Percentiles rank a stretch among this genome's conserved stretches.
Conservation (phyloP, 1,284 basidiomycete genomes). For the Erythrobasidium hasegawianum region DNA sequence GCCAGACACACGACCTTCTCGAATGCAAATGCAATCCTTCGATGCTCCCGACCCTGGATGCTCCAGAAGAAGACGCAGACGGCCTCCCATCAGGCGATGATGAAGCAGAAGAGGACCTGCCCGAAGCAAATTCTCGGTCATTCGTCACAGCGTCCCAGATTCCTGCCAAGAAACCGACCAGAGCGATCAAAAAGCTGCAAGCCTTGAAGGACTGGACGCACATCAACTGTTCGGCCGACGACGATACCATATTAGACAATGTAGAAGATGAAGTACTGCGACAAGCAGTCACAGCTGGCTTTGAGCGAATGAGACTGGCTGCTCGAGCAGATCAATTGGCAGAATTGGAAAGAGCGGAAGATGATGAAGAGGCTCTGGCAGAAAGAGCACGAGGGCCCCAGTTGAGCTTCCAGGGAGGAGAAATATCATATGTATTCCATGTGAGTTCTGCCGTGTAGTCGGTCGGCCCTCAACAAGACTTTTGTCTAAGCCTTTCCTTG, state of each 20-base stretch:
- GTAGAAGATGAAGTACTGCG: conserved; percentile 44
- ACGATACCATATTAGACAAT: conserved; percentile 21
- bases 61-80: neutral
- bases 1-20: conserved; percentile 74
- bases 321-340: neutral
- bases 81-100: conserved; percentile 28
- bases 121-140: conserved; percentile 48
- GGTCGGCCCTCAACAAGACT: neutral
- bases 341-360: conserved; percentile 1
- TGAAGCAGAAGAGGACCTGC: conserved; percentile 32
- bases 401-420: conserved; percentile 19
- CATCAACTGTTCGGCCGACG: conserved; percentile 54
- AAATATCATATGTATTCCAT: conserved; percentile 29
- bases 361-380: conserved; percentile 3
- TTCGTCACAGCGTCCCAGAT: conserved; percentile 70
- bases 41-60: conserved; percentile 64
- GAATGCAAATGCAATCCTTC: conserved; percentile 54
- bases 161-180: conserved; percentile 43
- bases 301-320: conserved; percentile 14
- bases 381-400: neutral
- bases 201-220: conserved; percentile 85
- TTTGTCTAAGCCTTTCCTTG: neutral
- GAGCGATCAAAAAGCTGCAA: conserved; percentile 61
- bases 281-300: conserved; percentile 29
- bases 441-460: conserved; percentile 7